Evolutionary conservation across 331 rosid genomes (phyloP).

Genomic region (Rhamnella rubrinervis): DNA sequence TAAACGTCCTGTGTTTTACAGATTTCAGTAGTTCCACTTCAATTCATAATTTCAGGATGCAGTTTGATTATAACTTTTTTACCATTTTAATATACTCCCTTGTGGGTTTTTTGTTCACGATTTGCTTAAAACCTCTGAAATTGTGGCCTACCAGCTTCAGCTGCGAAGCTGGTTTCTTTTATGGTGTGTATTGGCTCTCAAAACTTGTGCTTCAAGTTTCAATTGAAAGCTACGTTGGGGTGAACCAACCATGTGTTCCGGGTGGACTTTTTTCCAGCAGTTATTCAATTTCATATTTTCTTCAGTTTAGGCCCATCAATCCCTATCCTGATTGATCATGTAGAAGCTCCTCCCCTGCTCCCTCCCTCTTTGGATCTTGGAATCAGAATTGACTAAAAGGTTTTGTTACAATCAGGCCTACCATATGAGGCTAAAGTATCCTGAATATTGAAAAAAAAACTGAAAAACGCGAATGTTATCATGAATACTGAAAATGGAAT

Average conservation of each 20-base stretch:
- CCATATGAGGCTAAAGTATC: background rate
- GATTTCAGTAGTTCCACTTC: background rate
- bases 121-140: background rate
- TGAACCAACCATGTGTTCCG: too few relatives aligned
- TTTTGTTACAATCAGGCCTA: slow-evolving; percentile 3
- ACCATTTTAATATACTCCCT: background rate
- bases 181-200: too few relatives aligned
- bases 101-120: background rate
- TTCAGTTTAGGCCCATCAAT: too few relatives aligned
- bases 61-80: background rate
- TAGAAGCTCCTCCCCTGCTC: background rate
- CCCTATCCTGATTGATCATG: background rate
- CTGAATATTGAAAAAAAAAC: background rate
- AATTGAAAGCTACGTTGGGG: too few relatives aligned
- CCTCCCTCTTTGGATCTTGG: background rate
- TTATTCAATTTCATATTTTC: too few relatives aligned
- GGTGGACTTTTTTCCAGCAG: too few relatives aligned
- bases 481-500: background rate
- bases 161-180: background rate
- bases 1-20: too few relatives aligned
- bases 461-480: background rate
- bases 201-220: too few relatives aligned
- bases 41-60: background rate
- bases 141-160: background rate
- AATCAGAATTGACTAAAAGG: slow-evolving; percentile 1